A percentile compares a stretch with the other conserved stretches of the same genome.
Conservation (phyloP, 257 asterid species). For the Petunia secreta region DNA sequence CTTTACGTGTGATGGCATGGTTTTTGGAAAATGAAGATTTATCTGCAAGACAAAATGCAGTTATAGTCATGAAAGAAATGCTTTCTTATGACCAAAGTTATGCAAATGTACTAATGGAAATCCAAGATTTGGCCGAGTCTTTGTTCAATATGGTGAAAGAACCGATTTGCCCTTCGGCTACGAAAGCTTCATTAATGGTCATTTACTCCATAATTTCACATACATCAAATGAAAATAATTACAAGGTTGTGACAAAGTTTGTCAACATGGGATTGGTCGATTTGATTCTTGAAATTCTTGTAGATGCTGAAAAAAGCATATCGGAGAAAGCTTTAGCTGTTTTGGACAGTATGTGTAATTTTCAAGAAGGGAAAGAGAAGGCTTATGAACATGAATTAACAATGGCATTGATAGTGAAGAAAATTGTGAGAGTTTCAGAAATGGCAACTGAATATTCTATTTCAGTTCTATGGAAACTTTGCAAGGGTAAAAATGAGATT, state of each 20-base stretch:
- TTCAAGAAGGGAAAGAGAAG: slow-evolving; percentile 52
- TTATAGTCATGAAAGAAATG: slow-evolving; percentile 52
- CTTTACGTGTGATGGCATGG: slow-evolving; percentile 58
- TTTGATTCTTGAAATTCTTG: slow-evolving; percentile 63
- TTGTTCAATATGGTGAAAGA: slow-evolving; percentile 50
- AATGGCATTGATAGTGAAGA: slow-evolving; percentile 68
- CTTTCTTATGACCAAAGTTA: slow-evolving; percentile 35
- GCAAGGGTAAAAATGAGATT: slow-evolving; percentile 42
- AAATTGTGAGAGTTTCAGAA: slow-evolving; percentile 69
- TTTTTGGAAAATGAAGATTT: slow-evolving; percentile 61
- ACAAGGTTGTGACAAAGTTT: slow-evolving; percentile 31
- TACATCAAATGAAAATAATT: not conserved
- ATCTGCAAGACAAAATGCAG: slow-evolving; percentile 51
- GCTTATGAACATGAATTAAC: slow-evolving; percentile 52
- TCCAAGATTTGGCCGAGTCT: slow-evolving; percentile 50
- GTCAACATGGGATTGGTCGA: slow-evolving; percentile 58
- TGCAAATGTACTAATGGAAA: slow-evolving; percentile 34
- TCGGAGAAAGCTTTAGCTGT: slow-evolving; percentile 62
- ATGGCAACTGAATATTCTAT: slow-evolving; percentile 53
- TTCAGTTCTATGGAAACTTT: slow-evolving; percentile 65
- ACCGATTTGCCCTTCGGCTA: slow-evolving; percentile 65
- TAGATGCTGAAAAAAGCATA: slow-evolving; percentile 57
- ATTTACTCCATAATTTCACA: slow-evolving; percentile 47
- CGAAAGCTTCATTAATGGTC: slow-evolving; percentile 60
- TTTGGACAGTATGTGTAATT: slow-evolving; percentile 50